Percentiles rank a stretch among this genome's conserved stretches.
Evolutionary conservation across 306 rosid genomes (phyloP).

Genomic region (Aeschynomene evenia): DNA sequence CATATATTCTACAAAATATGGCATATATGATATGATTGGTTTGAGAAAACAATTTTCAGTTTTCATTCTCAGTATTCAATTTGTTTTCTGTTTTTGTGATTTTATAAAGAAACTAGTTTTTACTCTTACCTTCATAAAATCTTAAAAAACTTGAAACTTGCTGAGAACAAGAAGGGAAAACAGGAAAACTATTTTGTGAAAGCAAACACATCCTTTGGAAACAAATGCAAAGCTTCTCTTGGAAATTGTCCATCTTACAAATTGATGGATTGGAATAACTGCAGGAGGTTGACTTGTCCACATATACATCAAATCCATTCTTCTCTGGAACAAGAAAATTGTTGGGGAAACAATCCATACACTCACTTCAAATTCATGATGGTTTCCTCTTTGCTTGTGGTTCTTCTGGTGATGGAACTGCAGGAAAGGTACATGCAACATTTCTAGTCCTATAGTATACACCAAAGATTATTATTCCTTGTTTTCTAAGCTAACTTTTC

Average conservation of each 20-base stretch:
- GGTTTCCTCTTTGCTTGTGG: constrained; percentile 68
- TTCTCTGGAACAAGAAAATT: constrained; percentile 79
- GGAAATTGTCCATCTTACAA: constrained; percentile 15
- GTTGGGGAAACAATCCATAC: constrained; percentile 74
- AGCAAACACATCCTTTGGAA: too few relatives aligned
- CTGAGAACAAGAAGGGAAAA: too few relatives aligned
- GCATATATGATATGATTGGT: too few relatives aligned
- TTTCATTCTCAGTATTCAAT: too few relatives aligned
- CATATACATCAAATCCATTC: constrained; percentile 55
- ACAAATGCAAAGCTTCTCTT: constrained; percentile 2
- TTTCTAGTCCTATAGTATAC: background rate
- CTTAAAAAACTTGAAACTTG: too few relatives aligned
- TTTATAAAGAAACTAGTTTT: too few relatives aligned
- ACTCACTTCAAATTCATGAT: constrained; percentile 66
- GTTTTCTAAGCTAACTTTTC: background rate
- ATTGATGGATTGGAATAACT: constrained; percentile 10
- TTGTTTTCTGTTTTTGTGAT: too few relatives aligned
- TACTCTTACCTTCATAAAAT: too few relatives aligned
- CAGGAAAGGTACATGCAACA: constrained; percentile 65
- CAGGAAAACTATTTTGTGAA: too few relatives aligned
- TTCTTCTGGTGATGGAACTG: constrained; percentile 68
- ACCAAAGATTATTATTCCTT: background rate
- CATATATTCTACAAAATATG: constrained; percentile 5
- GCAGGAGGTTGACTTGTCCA: constrained; percentile 85
- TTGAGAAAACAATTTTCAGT: too few relatives aligned